Percentiles rank a stretch among this genome's conserved stretches.
Evolutionary conservation across 345 rosid species (phyloP).

Genomic region (Eucalyptus cladocalyx): DNA sequence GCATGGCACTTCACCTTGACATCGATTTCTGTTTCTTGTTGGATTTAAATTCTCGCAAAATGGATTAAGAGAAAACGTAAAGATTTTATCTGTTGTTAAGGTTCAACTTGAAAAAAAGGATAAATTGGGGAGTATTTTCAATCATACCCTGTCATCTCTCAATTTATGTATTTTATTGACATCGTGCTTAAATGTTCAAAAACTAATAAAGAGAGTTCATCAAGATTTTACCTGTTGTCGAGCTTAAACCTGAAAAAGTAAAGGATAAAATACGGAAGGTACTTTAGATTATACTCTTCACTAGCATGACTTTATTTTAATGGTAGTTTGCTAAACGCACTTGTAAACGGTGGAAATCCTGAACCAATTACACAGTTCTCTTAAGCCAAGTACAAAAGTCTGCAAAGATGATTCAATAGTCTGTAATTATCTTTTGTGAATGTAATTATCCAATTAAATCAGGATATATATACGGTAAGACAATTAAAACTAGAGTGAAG

Average conservation of each 20-base stretch:
- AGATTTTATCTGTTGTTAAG: background rate
- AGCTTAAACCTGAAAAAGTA: background rate
- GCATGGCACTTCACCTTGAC: background rate
- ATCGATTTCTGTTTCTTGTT: background rate
- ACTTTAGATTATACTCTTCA: background rate
- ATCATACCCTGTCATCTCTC: background rate
- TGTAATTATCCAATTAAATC: background rate
- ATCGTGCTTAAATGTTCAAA: background rate
- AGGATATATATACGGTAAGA: background rate
- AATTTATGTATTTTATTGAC: background rate
- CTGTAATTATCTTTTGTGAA: background rate
- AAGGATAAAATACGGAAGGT: background rate
- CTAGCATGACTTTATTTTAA: background rate
- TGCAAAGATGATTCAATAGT: background rate
- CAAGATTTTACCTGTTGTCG: background rate
- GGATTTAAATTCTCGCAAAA: background rate
- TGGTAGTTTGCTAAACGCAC: background rate
- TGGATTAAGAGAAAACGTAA: background rate
- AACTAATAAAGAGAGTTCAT: background rate
- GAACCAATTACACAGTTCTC: background rate
- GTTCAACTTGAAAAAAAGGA: background rate
- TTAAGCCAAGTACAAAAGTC: background rate
- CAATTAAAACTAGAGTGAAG: background rate
- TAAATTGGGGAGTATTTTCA: background rate
- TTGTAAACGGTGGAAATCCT: background rate